Evolutionary conservation across 768 basidiomycete species (phyloP), one percentile per base, ranked within the genome.

Genomic region (Holtermanniella nyarrowii): DNA sequence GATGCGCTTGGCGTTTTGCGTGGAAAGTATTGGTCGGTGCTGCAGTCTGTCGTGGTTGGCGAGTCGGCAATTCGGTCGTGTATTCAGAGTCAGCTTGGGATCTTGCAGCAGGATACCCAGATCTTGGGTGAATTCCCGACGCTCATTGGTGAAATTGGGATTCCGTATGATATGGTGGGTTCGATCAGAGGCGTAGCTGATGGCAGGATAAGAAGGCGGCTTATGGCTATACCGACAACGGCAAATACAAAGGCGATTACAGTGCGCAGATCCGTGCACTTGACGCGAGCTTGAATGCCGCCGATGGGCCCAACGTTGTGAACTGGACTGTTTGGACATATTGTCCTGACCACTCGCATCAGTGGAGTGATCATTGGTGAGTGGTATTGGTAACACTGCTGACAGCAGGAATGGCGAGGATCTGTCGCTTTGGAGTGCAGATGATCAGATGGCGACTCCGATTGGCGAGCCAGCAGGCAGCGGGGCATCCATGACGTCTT

Each of bases 1-100:
- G 90, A 97, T 71, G 89, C 91, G 1, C 74, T 99, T 0, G 95
- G 93, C 1, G 67, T 97, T n/a, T 71, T 99, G 26, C 76, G 93
- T 18, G 87, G 88, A 3, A 66, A 68, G 31, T 70, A 67, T 49
- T 63, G 57, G 57, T 50, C 46, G 16, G 52, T 65, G 42, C 52
- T 87, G 5, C 79, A 82, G 45, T 86, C 86, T 1, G 80, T 88
- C 44, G 83, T 81, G 64, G 74, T 96, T 37, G 93, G 93, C n/a
- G 82, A 88, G 59, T 53, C 70, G 0, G 83, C 85, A 0, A 95
- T 99, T 54, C 79, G 91, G 5, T 79, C 79, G 50, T 84, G 81
- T 18, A 63, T 99, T 1, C 84, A 85, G 55, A 81, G 83, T 52
- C 91, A 99, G 68, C 77, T 99, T 20, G 83, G 77, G 16, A 78